A percentile compares a stretch with the other conserved stretches of the same genome.
These are phyloP conservation scores for Ilex aquifolium DNA, from an alignment of 257 asterid genomes.

Conservation along the genomic window DNA sequence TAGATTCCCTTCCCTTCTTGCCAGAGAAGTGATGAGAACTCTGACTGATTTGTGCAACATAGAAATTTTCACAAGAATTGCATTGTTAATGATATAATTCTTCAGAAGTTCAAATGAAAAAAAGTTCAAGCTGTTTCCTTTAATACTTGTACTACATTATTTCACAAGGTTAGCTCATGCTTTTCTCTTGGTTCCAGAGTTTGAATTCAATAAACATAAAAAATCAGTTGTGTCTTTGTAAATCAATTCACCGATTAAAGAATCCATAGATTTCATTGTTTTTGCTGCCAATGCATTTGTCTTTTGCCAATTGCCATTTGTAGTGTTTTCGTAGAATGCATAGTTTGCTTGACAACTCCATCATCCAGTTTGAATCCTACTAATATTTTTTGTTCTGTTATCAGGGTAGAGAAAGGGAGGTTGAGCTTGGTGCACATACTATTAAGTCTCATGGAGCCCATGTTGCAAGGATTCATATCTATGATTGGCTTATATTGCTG, in stretches of 20 bases:
- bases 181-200: no score
- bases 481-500: slow-evolving; percentile 73
- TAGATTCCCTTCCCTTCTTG: no score
- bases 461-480: slow-evolving; percentile 55
- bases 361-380: slow-evolving; percentile 3
- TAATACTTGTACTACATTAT: no score
- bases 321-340: not conserved
- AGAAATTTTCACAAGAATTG: no score
- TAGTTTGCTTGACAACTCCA: not conserved
- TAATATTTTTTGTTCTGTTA: not conserved
- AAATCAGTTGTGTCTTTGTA: not conserved
- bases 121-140: no score
- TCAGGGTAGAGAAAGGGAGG: slow-evolving; percentile 32
- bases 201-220: no score
- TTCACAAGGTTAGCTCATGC: no score
- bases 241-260: not conserved
- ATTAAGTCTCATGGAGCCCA: slow-evolving; percentile 66
- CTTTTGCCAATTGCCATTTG: no score
- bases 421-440: slow-evolving; percentile 47
- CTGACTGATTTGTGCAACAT: no score
- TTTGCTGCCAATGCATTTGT: not conserved
- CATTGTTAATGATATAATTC: no score
- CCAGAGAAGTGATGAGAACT: no score
- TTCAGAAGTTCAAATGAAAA: no score
- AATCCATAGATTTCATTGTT: not conserved